Base-by-base conservation (phyloP, 1,139 yeast genomes). In the Pichia kudriavzevii region DNA sequence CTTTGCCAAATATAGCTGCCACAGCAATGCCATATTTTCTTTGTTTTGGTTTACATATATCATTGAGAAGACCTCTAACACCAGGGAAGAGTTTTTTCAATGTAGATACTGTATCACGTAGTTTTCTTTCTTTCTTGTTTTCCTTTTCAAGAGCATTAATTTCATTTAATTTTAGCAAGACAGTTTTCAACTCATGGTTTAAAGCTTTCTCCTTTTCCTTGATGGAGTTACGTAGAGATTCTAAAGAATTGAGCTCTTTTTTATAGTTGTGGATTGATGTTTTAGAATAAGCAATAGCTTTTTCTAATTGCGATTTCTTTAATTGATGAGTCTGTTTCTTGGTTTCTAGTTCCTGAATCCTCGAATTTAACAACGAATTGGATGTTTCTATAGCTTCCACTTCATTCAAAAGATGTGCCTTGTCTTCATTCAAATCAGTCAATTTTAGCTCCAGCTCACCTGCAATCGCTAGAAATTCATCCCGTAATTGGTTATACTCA, bases 51-150 rank as follows among this genome's bases (percentile, higher is more conserved):
- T 76, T 73, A 31, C 94, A 81, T 25, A 91, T 63, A 48, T 87
- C 96, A 45, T 76, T 71, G 2, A 88, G 75, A 18, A 84, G 59
- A 2, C 96, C 96, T 46, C 71, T 73, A 7, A 88, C 91, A 3
- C 94, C 82, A 0, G 95, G 94, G 44, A 83, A 73, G 18, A 79
- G 60, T 49, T 83, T 72, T 48, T 75, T 79, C 38, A 88, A 60
- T 43, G 75, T 69, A 0, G 76, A 60, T 3, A 83, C 77, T 47
- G 79, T 84, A 47, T 85, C 95, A 40, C 88, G 67, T 34, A 81
- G 60, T 45, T 68, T 72, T 40, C 71, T 67, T 46, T 83, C 95
- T 41, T 74, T 73, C 37, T 72, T 72, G 1, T 85, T 69, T 50
- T 85, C 96, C 47, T 91, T 70, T 56, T 78, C 81, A 36, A 70